Conservation (phyloP, 768 basidiomycete species). For the Crucibulum laeve region DNA sequence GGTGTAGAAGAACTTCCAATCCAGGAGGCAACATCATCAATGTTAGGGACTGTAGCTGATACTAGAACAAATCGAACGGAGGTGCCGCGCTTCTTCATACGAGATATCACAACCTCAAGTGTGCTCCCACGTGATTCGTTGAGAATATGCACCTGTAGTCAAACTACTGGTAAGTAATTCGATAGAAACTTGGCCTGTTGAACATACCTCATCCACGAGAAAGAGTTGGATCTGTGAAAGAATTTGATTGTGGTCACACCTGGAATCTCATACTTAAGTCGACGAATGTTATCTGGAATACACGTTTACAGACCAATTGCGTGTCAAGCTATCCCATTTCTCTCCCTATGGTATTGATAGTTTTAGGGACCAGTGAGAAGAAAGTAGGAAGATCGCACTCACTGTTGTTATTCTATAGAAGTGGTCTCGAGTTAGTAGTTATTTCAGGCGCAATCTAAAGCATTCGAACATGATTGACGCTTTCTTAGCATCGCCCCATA, state of each 20-base stretch:
- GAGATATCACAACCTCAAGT: constrained; percentile 89
- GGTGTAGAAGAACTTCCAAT: constrained; percentile 45
- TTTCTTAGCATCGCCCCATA: constrained; percentile 70
- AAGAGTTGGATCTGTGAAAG: constrained; percentile 73
- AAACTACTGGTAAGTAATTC: background rate
- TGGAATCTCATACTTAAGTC: constrained; percentile 13
- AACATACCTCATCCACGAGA: constrained; percentile 82
- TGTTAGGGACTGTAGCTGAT: constrained; percentile 93
- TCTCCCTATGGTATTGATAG: constrained; percentile 58
- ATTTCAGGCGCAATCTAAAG: constrained; percentile 2
- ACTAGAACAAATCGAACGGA: constrained; percentile 81
- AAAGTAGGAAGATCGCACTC: constrained; percentile 12
- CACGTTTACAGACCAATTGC: constrained; percentile 58
- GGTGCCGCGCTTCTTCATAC: constrained; percentile 79
- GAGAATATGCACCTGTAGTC: constrained; percentile 79
- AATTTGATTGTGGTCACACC: constrained; percentile 62
- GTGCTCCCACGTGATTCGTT: constrained; percentile 89
- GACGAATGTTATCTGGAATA: background rate
- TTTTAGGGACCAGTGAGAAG: no score
- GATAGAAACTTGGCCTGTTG: background rate
- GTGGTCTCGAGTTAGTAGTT: no score
- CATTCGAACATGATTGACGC: constrained; percentile 71
- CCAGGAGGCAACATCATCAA: constrained; percentile 87
- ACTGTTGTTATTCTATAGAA: constrained; percentile 76
- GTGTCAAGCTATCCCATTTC: constrained; percentile 94